phyloP scores from a whole-genome alignment of 73 alveolate species.

The Diophrys appendiculata region DNA sequence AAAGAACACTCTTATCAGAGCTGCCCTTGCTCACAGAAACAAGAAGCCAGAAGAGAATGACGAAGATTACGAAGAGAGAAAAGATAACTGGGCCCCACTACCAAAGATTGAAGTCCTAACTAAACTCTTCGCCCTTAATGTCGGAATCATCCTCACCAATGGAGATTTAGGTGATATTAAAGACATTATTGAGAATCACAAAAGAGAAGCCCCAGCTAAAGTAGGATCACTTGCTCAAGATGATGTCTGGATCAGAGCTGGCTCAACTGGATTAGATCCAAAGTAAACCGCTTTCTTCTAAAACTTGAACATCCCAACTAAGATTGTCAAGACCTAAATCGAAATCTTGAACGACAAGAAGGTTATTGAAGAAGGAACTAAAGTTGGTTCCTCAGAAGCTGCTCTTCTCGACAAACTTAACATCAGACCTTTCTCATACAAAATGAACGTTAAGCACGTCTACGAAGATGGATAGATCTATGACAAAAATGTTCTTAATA shows the following conservation, averaged over 20 bases:
- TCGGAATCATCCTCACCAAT: slow-evolving; percentile 90
- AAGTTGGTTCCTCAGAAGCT: slow-evolving; percentile 94
- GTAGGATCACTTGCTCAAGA: slow-evolving; percentile 95
- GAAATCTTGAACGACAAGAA: slow-evolving; percentile 94
- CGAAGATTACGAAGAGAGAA: slow-evolving; percentile 68
- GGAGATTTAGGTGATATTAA: slow-evolving; percentile 84
- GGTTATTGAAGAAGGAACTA: slow-evolving; percentile 78
- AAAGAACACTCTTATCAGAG: slow-evolving; percentile 71
- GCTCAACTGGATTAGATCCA: slow-evolving; percentile 99
- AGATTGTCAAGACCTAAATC: slow-evolving; percentile 98
- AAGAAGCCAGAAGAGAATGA: slow-evolving; percentile 47
- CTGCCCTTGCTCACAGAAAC: slow-evolving; percentile 63
- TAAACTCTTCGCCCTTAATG: slow-evolving; percentile 61
- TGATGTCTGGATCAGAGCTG: slow-evolving; percentile 98
- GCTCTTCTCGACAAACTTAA: slow-evolving; percentile 95
- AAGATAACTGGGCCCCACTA: slow-evolving; percentile 57
- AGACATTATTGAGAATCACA: slow-evolving; percentile 72
- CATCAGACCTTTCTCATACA: slow-evolving; percentile 96
- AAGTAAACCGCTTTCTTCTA: slow-evolving; percentile 98
- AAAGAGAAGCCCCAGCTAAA: slow-evolving; percentile 94
- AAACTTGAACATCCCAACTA: slow-evolving; percentile 85
- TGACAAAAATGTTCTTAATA: slow-evolving; percentile 93
- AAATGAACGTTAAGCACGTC: slow-evolving; percentile 86
- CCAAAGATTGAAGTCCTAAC: slow-evolving; percentile 45
- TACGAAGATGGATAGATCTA: slow-evolving; percentile 92